Conservation (phyloP, 2,329 filamentous ascomycete genomes). For the Setomelanomma holmii region DNA sequence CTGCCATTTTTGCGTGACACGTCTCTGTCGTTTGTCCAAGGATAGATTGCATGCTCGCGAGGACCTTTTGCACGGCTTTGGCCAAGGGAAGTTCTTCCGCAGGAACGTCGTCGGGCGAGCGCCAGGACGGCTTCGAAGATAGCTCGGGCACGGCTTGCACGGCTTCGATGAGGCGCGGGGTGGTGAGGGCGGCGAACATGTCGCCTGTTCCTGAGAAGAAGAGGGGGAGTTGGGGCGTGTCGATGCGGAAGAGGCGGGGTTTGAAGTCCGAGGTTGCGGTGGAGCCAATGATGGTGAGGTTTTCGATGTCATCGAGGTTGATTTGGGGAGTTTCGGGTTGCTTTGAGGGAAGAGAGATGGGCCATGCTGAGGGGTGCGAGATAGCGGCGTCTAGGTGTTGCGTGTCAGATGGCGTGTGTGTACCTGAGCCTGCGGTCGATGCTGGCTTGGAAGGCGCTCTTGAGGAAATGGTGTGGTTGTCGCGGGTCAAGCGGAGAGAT, state of each 20-base stretch:
- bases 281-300: slow-evolving; percentile 78
- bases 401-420: slow-evolving; percentile 27
- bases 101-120: slow-evolving; percentile 74
- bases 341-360: slow-evolving; percentile 5
- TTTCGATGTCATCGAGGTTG: slow-evolving; percentile 26
- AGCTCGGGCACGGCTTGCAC: slow-evolving; percentile 63
- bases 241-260: slow-evolving; percentile 86
- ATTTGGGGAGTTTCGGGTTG: slow-evolving; percentile 2
- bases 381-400: slow-evolving; percentile 17
- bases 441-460: slow-evolving; percentile 25
- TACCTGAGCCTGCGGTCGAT: slow-evolving; percentile 43
- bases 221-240: slow-evolving; percentile 85
- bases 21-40: slow-evolving; percentile 61
- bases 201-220: slow-evolving; percentile 97
- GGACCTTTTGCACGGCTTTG: slow-evolving; percentile 86
- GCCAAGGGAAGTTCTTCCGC: slow-evolving; percentile 81
- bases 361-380: slow-evolving; percentile 20
- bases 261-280: slow-evolving; percentile 69
- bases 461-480: slow-evolving; percentile 54
- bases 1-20: slow-evolving; percentile 69
- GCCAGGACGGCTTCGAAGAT: slow-evolving; percentile 69
- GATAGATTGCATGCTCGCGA: slow-evolving; percentile 57
- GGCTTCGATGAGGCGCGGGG: slow-evolving; percentile 86
- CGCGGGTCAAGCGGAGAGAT: slow-evolving; percentile 73
- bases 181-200: slow-evolving; percentile 94